These are phyloP conservation scores for Talaromyces amestolkiae DNA, from an alignment of 2,329 filamentous ascomycete genomes.

Conservation along the genomic window DNA sequence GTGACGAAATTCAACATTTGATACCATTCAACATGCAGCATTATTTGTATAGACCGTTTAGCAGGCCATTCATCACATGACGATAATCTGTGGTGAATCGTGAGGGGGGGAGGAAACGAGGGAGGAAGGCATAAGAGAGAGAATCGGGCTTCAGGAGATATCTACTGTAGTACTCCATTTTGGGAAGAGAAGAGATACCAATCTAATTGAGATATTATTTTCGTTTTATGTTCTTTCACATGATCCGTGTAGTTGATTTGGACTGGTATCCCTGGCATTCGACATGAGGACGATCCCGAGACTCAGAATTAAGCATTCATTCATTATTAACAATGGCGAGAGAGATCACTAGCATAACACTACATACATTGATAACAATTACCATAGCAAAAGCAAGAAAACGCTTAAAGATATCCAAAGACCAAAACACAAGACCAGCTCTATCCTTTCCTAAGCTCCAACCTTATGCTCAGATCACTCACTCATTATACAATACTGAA, in stretches of 20 bases:
- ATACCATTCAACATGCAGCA: slow-evolving; percentile 21
- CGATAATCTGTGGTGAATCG: too few species aligned
- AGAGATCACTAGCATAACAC: neutral
- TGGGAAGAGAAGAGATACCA: neutral
- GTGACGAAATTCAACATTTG: slow-evolving; percentile 23
- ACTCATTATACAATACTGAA: neutral
- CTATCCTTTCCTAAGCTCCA: neutral
- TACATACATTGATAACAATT: neutral
- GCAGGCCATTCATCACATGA: too few species aligned
- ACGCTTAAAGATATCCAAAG: neutral
- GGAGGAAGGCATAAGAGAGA: too few species aligned
- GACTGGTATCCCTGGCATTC: too few species aligned
- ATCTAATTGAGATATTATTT: neutral
- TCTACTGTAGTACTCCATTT: neutral
- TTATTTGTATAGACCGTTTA: neutral
- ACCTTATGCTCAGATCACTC: neutral
- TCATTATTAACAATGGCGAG: neutral
- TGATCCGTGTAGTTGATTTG: too few species aligned
- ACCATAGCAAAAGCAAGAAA: neutral
- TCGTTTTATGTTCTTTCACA: neutral
- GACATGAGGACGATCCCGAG: too few species aligned
- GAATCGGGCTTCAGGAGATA: too few species aligned
- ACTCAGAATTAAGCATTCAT: neutral
- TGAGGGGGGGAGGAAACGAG: neutral
- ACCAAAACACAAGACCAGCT: neutral